Base-by-base conservation (phyloP, 1,284 basidiomycete species). In the Trichosporon sp. region DNA sequence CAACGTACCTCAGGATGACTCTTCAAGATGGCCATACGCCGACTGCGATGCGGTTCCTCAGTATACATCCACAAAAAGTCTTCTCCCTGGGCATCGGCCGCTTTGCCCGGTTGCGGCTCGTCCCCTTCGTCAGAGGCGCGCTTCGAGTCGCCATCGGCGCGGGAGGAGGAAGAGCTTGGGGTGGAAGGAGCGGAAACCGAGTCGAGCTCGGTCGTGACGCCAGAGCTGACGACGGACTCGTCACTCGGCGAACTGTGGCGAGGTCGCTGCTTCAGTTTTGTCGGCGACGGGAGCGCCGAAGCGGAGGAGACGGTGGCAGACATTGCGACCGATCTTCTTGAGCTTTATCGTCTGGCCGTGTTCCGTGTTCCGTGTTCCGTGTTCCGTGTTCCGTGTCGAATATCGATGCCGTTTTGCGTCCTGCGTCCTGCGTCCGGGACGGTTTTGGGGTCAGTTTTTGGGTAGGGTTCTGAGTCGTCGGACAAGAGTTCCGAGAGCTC, bases 21-120 rank as follows among this genome's bases (percentile, higher is more conserved):
- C 81, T 96, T 95, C 85, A 99, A 88, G 73, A 99, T 98, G 8
- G 90, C 92, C 85, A 90, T 90, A 65, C 96, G 87, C 64, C 96
- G 87, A 21, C 91, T 90, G 37, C 95, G 89, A 83, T 99, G 97
- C 4, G 96, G 96, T 82, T 99, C 97, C 84, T 99, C 96, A 1
- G 94, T 98, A 88, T 97, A 92, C 70, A 96, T 84, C 96, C 96
- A 99, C 37, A 98, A 86, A 78, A 95, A 95, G 77, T 95, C 93
- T 64, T 69, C 64, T 31, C 66, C 61, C 16, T 65, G n/a, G 12
- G 48, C 68, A 6, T 16, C 43, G 3, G 70, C 70, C 12, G 63
- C 68, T 16, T 61, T 54, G 40, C 31, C 48, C 14, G 65, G 64
- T 37, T 68, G 59, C 8, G 65, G 59, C 68, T 70, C 66, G 14